Percentiles rank a stretch among this genome's conserved stretches.
These are phyloP conservation scores for Verticillium zaregamsianum DNA, from an alignment of 2,329 filamentous ascomycete species.

Conservation along the genomic window DNA sequence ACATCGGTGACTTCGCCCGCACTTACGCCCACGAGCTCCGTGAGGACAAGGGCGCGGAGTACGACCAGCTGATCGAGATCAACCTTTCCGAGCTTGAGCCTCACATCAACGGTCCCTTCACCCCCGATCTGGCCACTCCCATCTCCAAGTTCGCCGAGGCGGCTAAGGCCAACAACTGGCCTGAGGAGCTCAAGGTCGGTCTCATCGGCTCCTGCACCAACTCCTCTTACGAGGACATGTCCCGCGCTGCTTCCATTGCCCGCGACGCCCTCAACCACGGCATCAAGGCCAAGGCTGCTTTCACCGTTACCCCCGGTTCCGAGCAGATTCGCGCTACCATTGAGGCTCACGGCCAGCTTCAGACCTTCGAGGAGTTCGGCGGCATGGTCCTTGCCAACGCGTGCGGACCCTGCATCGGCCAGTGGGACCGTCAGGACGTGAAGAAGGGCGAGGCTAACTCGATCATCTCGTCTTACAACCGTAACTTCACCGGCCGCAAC, in stretches of 20 bases:
- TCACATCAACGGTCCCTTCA: slow-evolving; percentile 98
- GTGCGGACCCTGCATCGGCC: slow-evolving; percentile 87
- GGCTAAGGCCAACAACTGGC: slow-evolving; percentile 93
- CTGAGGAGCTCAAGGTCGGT: slow-evolving; percentile 92
- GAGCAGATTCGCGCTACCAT: slow-evolving; percentile 97
- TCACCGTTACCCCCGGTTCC: slow-evolving; percentile 93
- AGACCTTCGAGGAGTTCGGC: slow-evolving; percentile 95
- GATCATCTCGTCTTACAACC: slow-evolving; percentile 98
- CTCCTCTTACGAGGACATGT: slow-evolving; percentile 83
- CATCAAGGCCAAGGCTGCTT: slow-evolving; percentile 86
- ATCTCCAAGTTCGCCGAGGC: slow-evolving; percentile 97
- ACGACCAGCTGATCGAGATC: slow-evolving; percentile 94
- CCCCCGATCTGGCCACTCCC: slow-evolving; percentile 93
- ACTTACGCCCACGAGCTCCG: slow-evolving; percentile 80
- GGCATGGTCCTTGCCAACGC: slow-evolving; percentile 94
- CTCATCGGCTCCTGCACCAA: slow-evolving; percentile 99
- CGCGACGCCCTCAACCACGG: slow-evolving; percentile 88
- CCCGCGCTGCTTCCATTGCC: slow-evolving; percentile 84
- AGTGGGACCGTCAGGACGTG: slow-evolving; percentile 92
- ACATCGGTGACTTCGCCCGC: slow-evolving; percentile 87
- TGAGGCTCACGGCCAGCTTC: slow-evolving; percentile 80
- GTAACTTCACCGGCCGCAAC: slow-evolving; percentile 98
- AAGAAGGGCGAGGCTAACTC: slow-evolving; percentile 96
- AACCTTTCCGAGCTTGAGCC: slow-evolving; percentile 94
- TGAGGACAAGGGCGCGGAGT: slow-evolving; percentile 86